Conservation (phyloP, 768 basidiomycete species). For the Suillus ampliporus region DNA sequence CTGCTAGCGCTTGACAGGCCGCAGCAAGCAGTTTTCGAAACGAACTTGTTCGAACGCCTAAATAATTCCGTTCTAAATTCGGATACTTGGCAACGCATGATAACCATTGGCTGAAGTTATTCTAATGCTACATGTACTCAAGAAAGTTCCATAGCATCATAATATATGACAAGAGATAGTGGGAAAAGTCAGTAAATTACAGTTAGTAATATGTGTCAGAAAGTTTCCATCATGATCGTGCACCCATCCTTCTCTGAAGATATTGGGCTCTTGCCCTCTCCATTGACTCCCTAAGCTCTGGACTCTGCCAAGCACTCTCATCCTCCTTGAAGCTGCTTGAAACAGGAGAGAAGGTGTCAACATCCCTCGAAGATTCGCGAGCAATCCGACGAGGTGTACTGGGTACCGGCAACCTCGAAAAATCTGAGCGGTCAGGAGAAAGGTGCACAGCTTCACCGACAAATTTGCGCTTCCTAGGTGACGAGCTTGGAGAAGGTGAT, state of each 20-base stretch:
- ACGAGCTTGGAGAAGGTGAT: conserved; percentile 36
- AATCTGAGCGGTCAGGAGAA: conserved; percentile 28
- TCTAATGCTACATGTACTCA: neutral
- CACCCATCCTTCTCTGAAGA: conserved; percentile 19
- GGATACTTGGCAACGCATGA: neutral
- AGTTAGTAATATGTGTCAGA: conserved; percentile 7
- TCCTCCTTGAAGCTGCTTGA: conserved; percentile 48
- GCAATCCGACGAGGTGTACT: conserved; percentile 21
- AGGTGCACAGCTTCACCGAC: conserved; percentile 26
- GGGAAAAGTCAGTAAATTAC: conserved; percentile 2
- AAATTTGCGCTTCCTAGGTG: conserved; percentile 42
- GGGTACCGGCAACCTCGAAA: conserved; percentile 17
- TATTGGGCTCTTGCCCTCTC: conserved; percentile 59
- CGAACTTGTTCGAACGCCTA: too few relatives aligned
- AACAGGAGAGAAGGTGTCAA: conserved; percentile 30
- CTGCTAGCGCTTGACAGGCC: too few relatives aligned
- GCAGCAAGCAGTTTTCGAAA: too few relatives aligned
- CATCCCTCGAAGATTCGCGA: conserved; percentile 44
- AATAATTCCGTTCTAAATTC: too few relatives aligned
- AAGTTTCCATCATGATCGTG: neutral
- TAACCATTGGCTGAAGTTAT: neutral
- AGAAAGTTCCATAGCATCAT: neutral
- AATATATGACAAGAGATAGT: neutral
- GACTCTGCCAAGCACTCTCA: conserved; percentile 59
- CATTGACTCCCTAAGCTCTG: conserved; percentile 75